Evolutionary conservation across 805 yeast genomes (phyloP).

Genomic region (Suhomyces xylopsoci): DNA sequence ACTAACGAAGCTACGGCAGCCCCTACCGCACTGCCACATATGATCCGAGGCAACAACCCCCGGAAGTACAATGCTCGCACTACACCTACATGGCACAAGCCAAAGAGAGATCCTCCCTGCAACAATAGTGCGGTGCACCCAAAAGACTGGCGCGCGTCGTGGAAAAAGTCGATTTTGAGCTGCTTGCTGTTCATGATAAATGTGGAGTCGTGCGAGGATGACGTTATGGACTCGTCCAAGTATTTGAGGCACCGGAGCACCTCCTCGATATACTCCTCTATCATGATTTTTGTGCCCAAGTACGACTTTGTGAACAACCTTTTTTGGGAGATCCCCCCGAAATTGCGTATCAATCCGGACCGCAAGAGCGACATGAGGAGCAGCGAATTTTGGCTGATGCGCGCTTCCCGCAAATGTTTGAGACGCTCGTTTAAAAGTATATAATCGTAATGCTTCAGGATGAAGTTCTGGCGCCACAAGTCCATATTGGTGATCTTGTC

Average conservation of each 20-base stretch:
- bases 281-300: slow-evolving; percentile 82
- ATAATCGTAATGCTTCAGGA: slow-evolving; percentile 80
- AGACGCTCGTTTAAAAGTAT: slow-evolving; percentile 73
- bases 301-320: slow-evolving; percentile 77
- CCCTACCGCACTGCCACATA: slow-evolving; percentile 92
- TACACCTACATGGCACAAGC: slow-evolving; percentile 91
- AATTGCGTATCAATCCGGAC: slow-evolving; percentile 82
- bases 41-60: slow-evolving; percentile 75
- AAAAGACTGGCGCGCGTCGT: slow-evolving; percentile 79
- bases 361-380: slow-evolving; percentile 64
- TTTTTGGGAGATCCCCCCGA: slow-evolving; percentile 85
- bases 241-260: slow-evolving; percentile 66
- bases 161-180: slow-evolving; percentile 70
- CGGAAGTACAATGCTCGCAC: slow-evolving; percentile 76
- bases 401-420: slow-evolving; percentile 57
- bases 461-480: slow-evolving; percentile 77
- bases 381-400: slow-evolving; percentile 55
- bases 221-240: slow-evolving; percentile 44
- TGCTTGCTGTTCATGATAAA: slow-evolving; percentile 49
- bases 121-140: slow-evolving; percentile 88
- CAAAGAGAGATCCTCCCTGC: slow-evolving; percentile 95
- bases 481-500: slow-evolving; percentile 46
- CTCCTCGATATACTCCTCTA: slow-evolving; percentile 82
- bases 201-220: slow-evolving; percentile 26
- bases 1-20: slow-evolving; percentile 87